Base-by-base conservation (phyloP, 1,284 basidiomycete genomes). In the Rhodotorula sp. region DNA sequence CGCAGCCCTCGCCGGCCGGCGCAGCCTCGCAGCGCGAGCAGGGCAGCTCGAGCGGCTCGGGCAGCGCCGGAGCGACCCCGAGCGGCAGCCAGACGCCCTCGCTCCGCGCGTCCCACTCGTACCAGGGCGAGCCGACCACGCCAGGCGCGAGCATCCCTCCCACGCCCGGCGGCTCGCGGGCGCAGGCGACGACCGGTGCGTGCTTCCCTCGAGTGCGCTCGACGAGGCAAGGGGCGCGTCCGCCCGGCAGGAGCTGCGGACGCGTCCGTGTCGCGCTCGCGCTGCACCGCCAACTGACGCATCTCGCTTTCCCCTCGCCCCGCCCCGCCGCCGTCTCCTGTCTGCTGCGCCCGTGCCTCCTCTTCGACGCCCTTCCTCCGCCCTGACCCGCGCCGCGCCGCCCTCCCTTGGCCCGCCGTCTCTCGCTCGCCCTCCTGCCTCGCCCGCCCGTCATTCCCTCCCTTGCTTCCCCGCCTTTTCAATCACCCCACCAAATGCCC, bases 161-260 rank as follows among this genome's bases (percentile, higher is more conserved):
- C 19, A 76, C 74, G 3, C 74, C 74, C 8, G 74, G 74, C 1
- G 65, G 66, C 13, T 54, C 21, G 3, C 34, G 74, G 23, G 68
- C 66, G 8, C 54, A 68, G 17, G 62, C 74, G 4, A 76, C 74
- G 3, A 76, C 74, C 17, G 74, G 74, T 76, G n/a, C 53, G 74
- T 46, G 12, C 23, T 4, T 41, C 41, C 17, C 23, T 46, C 53
- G 34, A 25, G 23, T 53, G 14, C 7, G 7, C 16, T 25, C 23
- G 9, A 16, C 16, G 34, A 44, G 27, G 49, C 14, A 48, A 52
- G 48, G 14, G 17, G 42, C 42, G 7, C n/a, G 49, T 23, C 46
- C 12, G n/a, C 61, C 34, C 13, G 8, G 13, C 49, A 49, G 48
- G 14, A 19, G 48, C 48, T 4, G 16, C 48, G 17, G 17, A 19